Evolutionary conservation across 257 asterid species (phyloP), one percentile per base, ranked within the genome.

Genomic region (Ocimum tenuiflorum): DNA sequence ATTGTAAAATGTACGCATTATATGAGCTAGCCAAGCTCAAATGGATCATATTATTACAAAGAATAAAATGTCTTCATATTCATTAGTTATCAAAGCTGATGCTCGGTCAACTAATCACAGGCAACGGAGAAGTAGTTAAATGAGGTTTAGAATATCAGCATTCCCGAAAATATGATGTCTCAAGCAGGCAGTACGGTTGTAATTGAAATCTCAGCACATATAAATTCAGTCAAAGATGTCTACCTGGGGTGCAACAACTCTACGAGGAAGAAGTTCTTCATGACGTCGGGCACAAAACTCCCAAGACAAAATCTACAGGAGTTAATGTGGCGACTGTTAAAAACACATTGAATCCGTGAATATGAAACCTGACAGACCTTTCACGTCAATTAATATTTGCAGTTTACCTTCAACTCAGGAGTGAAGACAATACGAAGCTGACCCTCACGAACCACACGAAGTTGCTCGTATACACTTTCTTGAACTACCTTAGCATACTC

Each of bases 401-500:
- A 54, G 53, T 3, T 75, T 61, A 87, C 99, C 96, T 92, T 89
- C 45, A 92, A 73, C 70, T 92, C 99, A 43, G 99, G 91, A 51
- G 89, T 76, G 71, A 92, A 92, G 24, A 92, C 58, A 60, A 92
- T 83, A 18, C 97, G 97, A 47, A 92, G 99, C 72, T 79, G 96
- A 39, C 99, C 99, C 84, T 92, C 97, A 6, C 87, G 94, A 67
- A 92, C 90, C 63, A 92, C 99, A 27, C 96, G 97, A 24, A 92
- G 87, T 75, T 89, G 95, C 77, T 92, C 97, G 29, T 92, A 88
- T 15, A 92, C 83, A 66, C 89, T 92, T 76, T 92, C 97, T 81
- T 86, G 96, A 75, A 89, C 95, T 41, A 96, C 99, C 82, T 88
- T 92, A 17, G 71, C 90, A 67, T 86, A 92, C 75, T 92, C 99